Conservation (phyloP, 805 yeast species). For the Yarrowia osloensis region DNA sequence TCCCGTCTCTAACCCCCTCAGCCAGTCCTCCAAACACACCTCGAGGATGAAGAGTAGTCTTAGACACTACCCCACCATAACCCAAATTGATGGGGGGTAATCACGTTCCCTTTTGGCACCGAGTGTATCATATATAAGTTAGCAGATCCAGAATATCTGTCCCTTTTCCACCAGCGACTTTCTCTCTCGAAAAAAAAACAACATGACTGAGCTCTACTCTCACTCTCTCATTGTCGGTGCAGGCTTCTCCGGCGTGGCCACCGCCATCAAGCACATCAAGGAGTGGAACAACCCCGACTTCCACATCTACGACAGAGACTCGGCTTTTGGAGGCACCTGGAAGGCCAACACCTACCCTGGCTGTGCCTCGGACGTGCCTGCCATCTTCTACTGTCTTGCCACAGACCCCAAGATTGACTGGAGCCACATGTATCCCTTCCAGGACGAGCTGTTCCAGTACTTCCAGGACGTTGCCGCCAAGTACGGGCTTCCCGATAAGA, state of each 20-base stretch:
- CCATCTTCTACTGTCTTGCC: constrained; percentile 31
- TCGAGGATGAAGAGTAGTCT: not conserved
- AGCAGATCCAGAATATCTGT: not conserved
- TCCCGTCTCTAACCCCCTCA: not conserved
- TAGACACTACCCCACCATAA: constrained; percentile 25
- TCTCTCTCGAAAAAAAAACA: not conserved
- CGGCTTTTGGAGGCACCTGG: constrained; percentile 32
- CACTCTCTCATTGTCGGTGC: constrained; percentile 32
- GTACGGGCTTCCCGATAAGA: constrained; percentile 10
- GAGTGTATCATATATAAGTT: not conserved
- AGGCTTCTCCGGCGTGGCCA: constrained; percentile 34
- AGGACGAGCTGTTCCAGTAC: constrained; percentile 30
- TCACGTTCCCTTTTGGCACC: constrained; percentile 17
- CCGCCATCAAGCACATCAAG: constrained; percentile 32
- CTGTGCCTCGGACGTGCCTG: constrained; percentile 31
- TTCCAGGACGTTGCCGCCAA: constrained; percentile 30
- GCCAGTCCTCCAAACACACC: not conserved
- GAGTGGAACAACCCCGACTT: constrained; percentile 33
- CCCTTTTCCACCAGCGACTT: not conserved
- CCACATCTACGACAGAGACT: constrained; percentile 32
- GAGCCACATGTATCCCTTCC: constrained; percentile 29
- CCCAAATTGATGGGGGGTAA: constrained; percentile 14
- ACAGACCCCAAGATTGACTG: constrained; percentile 31
- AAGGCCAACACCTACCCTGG: constrained; percentile 32
- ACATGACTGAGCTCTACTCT: constrained; percentile 21